A percentile compares a stretch with the other conserved stretches of the same genome.
Conservation (phyloP, 148 eudicot species). For the Silene latifolia region DNA sequence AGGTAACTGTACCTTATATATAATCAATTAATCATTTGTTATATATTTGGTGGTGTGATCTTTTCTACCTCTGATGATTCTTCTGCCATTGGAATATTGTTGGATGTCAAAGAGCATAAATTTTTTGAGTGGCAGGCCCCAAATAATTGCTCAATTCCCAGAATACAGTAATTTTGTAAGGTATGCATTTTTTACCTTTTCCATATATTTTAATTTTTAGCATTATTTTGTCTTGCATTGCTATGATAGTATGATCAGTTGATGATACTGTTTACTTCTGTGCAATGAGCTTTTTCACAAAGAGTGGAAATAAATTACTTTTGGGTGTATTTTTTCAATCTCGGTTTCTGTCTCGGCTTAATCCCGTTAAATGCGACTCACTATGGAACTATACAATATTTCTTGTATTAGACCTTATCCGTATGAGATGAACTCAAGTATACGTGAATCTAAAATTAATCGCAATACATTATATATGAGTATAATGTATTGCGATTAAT, state of each 20-base stretch:
- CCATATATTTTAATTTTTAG: too few relatives aligned
- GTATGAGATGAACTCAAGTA: too few relatives aligned
- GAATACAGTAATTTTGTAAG: constrained; percentile 21
- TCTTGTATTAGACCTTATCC: too few relatives aligned
- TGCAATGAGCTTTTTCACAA: not conserved
- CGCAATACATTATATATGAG: too few relatives aligned
- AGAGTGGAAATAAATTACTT: not conserved
- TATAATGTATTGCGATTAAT: too few relatives aligned
- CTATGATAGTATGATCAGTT: constrained; percentile 8
- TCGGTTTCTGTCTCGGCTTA: not conserved
- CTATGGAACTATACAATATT: too few relatives aligned
- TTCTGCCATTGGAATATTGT: constrained; percentile 24
- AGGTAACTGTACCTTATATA: constrained; percentile 18
- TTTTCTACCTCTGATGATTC: not conserved
- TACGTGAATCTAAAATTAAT: too few relatives aligned
- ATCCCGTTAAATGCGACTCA: not conserved
- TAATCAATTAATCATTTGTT: not conserved
- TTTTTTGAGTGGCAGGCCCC: constrained; percentile 24
- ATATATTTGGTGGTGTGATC: not conserved
- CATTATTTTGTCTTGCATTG: not conserved
- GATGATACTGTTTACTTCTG: not conserved
- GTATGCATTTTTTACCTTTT: not conserved
- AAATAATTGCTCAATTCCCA: constrained; percentile 27
- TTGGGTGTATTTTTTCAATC: not conserved
- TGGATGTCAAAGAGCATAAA: constrained; percentile 22